Conservation (phyloP, 257 asterid species). For the Avicennia marina region DNA sequence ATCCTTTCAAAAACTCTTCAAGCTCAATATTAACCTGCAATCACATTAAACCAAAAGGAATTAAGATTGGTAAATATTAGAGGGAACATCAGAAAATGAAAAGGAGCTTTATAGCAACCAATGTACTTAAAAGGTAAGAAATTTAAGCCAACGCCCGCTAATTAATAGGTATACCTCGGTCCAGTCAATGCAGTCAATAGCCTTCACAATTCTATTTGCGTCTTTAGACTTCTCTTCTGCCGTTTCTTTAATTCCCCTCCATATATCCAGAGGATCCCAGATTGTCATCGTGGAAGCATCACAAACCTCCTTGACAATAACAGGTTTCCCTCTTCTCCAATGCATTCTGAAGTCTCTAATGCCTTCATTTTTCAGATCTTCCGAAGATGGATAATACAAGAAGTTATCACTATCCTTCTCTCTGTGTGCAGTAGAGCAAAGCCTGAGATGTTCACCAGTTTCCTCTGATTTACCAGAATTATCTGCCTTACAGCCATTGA, state of each 20-base stretch:
- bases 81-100: conserved; percentile 5
- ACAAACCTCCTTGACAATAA: conserved; percentile 69
- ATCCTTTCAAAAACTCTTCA: conserved; percentile 83
- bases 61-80: conserved; percentile 16
- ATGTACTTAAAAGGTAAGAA: conserved; percentile 3
- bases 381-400: conserved; percentile 65
- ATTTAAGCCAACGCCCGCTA: conserved; percentile 10
- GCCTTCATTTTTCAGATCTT: conserved; percentile 68
- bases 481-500: conserved; percentile 61
- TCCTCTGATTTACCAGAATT: conserved; percentile 37
- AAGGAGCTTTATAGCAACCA: not conserved
- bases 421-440: conserved; percentile 55
- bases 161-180: conserved; percentile 53
- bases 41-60: conserved; percentile 22
- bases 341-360: conserved; percentile 68
- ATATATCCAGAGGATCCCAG: conserved; percentile 86
- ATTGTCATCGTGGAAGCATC: conserved; percentile 57
- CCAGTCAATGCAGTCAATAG: conserved; percentile 58
- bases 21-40: conserved; percentile 74
- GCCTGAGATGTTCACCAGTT: conserved; percentile 38
- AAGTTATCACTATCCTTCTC: conserved; percentile 48
- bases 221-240: conserved; percentile 73
- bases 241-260: conserved; percentile 79
- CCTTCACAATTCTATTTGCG: conserved; percentile 66
- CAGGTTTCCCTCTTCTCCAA: conserved; percentile 84